A percentile compares a stretch with the other conserved stretches of the same genome.
These are phyloP conservation scores for Penicillium nucicola DNA, from an alignment of 495 filamentous ascomycete genomes.

Conservation along the genomic window DNA sequence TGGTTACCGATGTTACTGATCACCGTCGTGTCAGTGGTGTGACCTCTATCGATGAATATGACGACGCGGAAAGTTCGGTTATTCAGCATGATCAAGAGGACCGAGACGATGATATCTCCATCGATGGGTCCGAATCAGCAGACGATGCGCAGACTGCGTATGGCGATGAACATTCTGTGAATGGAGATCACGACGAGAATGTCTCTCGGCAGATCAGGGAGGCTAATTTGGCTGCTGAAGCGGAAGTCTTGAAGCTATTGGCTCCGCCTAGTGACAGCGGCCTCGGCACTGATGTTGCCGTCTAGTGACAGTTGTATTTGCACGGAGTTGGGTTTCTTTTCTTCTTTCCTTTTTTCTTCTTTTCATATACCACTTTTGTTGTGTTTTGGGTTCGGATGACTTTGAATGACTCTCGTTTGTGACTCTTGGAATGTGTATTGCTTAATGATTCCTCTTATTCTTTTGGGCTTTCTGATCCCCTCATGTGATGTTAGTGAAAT, in stretches of 20 bases:
- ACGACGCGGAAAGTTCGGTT: constrained; percentile 22
- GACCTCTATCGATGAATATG: constrained; percentile 35
- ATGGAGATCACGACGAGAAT: constrained; percentile 2
- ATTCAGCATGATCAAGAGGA: constrained; percentile 7
- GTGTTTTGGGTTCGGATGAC: constrained; percentile 20
- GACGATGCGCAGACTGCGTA: constrained; percentile 16
- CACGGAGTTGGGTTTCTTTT: constrained; percentile 17
- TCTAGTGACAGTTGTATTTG: constrained; percentile 10
- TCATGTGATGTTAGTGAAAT: constrained; percentile 3
- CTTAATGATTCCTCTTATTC: constrained; percentile 5
- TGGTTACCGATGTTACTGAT: constrained; percentile 44
- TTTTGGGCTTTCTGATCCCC: background rate
- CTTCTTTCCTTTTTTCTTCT: constrained; percentile 7
- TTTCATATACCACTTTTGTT: constrained; percentile 32
- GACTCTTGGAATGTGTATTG: constrained; percentile 11
- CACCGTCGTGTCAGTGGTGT: constrained; percentile 51
- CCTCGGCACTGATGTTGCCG: constrained; percentile 40
- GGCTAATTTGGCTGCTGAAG: constrained; percentile 29
- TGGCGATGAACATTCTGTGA: constrained; percentile 1
- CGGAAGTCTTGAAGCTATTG: constrained; percentile 25
- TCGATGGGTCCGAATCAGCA: constrained; percentile 9
- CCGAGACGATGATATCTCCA: constrained; percentile 11
- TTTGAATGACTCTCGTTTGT: constrained; percentile 15
- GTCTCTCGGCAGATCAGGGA: constrained; percentile 19
- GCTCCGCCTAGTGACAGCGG: constrained; percentile 43